Evolutionary conservation across 495 filamentous ascomycete genomes (phyloP).

Genomic region (Gamarada debralockiae): DNA sequence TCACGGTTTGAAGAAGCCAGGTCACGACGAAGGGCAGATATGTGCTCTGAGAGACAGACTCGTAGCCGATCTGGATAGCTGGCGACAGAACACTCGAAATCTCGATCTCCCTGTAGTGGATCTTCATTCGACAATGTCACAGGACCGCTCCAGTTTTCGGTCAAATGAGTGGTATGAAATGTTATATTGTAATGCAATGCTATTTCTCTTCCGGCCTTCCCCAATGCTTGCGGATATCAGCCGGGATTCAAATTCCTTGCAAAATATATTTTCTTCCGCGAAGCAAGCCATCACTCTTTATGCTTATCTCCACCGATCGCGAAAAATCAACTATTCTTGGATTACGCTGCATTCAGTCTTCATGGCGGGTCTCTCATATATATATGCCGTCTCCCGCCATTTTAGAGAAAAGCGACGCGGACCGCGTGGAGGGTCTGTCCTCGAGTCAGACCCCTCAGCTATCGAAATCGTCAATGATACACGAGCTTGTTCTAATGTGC

Average conservation of each 20-base stretch:
- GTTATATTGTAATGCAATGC: slow-evolving; percentile 25
- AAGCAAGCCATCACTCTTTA: slow-evolving; percentile 23
- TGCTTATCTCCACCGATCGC: slow-evolving; percentile 22
- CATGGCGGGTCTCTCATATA: slow-evolving; percentile 27
- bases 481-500: slow-evolving; percentile 25
- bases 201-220: slow-evolving; percentile 27
- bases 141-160: slow-evolving; percentile 21
- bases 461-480: slow-evolving; percentile 27
- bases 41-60: background rate
- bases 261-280: slow-evolving; percentile 21
- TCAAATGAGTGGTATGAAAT: slow-evolving; percentile 29
- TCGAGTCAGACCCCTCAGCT: slow-evolving; percentile 19
- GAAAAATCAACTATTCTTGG: slow-evolving; percentile 30
- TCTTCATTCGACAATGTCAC: slow-evolving; percentile 3
- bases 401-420: slow-evolving; percentile 16
- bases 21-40: background rate
- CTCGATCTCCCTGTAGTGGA: background rate
- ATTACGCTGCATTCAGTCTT: slow-evolving; percentile 27
- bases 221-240: slow-evolving; percentile 17
- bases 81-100: background rate
- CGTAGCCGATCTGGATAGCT: background rate
- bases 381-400: slow-evolving; percentile 26
- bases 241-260: slow-evolving; percentile 13
- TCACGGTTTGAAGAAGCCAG: slow-evolving; percentile 8
- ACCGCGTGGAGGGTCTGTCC: background rate